Percentiles rank a stretch among this genome's conserved stretches.
phyloP scores from a whole-genome alignment of 2,329 filamentous ascomycete species.

The Xylariaceae sp. region DNA sequence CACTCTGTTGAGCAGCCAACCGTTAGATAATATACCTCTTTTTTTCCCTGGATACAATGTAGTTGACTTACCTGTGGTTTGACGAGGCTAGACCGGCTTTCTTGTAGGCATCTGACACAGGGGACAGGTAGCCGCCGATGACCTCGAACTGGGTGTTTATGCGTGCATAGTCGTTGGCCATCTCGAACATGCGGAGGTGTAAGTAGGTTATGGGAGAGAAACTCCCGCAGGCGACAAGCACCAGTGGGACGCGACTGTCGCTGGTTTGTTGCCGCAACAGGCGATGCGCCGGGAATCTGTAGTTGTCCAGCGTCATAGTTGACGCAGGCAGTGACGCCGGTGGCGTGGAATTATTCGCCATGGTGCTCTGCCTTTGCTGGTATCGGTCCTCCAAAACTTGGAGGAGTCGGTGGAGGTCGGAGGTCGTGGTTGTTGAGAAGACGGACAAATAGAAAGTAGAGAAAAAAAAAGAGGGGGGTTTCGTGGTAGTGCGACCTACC shows the following conservation, averaged over 20 bases:
- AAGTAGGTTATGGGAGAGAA: constrained; percentile 78
- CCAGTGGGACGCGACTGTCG: constrained; percentile 61
- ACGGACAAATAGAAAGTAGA: background rate
- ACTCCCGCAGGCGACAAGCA: constrained; percentile 70
- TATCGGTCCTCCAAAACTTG: background rate
- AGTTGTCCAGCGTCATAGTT: constrained; percentile 43
- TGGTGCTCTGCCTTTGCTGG: background rate
- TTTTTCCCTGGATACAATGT: no score
- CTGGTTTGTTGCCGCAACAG: constrained; percentile 60
- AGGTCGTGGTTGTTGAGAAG: background rate
- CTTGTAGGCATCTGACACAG: constrained; percentile 70
- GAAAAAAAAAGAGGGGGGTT: background rate
- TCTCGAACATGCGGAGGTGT: constrained; percentile 85
- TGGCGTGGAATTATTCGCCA: constrained; percentile 20
- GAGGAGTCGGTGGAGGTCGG: no score
- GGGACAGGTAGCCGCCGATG: constrained; percentile 80
- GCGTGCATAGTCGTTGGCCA: constrained; percentile 79
- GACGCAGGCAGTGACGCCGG: constrained; percentile 26
- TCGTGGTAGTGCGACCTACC: background rate
- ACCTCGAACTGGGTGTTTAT: constrained; percentile 81
- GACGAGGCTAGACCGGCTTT: constrained; percentile 78
- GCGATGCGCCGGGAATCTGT: constrained; percentile 64
- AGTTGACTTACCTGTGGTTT: constrained; percentile 64
- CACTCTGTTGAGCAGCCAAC: constrained; percentile 48
- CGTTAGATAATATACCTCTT: constrained; percentile 23